These are phyloP conservation scores for Fusarium vanettenii DNA, from an alignment of 2,329 filamentous ascomycete species.

Conservation along the genomic window DNA sequence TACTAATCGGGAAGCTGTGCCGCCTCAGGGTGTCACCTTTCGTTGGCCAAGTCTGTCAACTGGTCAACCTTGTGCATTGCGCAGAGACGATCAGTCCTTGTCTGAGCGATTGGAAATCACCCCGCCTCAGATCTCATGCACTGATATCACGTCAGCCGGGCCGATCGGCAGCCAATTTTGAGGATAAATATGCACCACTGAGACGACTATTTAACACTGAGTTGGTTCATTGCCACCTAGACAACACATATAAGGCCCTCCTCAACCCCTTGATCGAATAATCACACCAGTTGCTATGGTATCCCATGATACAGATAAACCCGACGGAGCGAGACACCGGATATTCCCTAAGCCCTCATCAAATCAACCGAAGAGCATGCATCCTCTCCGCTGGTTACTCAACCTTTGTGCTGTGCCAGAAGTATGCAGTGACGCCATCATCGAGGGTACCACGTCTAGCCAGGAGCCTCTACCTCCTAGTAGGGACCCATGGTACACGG, in stretches of 20 bases:
- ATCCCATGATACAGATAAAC: not conserved
- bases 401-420: not conserved
- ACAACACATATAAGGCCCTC: not conserved
- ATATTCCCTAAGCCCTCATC: not conserved
- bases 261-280: not conserved
- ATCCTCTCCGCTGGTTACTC: not conserved
- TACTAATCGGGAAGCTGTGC: not conserved
- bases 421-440: accelerated
- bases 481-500: conserved; percentile 19
- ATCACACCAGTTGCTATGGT: not conserved
- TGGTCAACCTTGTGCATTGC: not conserved
- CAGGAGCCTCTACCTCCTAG: conserved; percentile 3
- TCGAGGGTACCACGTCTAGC: not conserved
- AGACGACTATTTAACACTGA: not conserved
- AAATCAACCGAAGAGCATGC: not conserved
- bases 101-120: not conserved
- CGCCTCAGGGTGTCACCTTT: not conserved
- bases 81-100: not conserved
- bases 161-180: not conserved
- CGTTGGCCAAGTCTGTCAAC: not conserved
- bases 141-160: not conserved
- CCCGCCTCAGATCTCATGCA: not conserved
- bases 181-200: not conserved
- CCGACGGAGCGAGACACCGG: not conserved
- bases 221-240: not conserved